Conservation (phyloP, 805 yeast species). For the Brettanomyces nanus region DNA sequence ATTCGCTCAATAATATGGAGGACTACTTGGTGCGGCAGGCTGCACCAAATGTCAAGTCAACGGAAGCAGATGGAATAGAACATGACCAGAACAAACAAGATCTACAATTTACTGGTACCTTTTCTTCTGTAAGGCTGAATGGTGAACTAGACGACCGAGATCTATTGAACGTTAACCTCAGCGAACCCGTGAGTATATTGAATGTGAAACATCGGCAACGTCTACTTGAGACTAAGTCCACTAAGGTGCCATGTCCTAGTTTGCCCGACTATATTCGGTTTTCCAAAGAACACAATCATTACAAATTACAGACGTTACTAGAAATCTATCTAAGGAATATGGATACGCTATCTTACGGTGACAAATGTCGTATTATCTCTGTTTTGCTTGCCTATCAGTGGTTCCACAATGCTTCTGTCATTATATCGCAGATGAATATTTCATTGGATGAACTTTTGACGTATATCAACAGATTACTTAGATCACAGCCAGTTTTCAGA, state of each 20-base stretch:
- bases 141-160: not conserved
- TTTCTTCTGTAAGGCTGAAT: not conserved
- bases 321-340: not conserved
- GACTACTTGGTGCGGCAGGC: slow-evolving; percentile 2
- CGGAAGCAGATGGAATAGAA: not conserved
- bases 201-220: not conserved
- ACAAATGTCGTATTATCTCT: not conserved
- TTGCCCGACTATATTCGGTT: not conserved
- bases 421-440: slow-evolving; percentile 5
- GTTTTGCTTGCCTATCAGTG: slow-evolving; percentile 5
- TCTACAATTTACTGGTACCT: not conserved
- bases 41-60: not conserved
- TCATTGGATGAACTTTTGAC: slow-evolving; percentile 6
- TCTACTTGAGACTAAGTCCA: not conserved
- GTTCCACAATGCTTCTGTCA: slow-evolving; percentile 10
- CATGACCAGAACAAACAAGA: not conserved
- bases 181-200: not conserved
- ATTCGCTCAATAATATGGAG: not conserved
- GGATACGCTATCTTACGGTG: not conserved
- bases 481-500: slow-evolving; percentile 5
- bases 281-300: not conserved
- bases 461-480: slow-evolving; percentile 6
- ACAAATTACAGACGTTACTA: not conserved
- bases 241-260: not conserved
- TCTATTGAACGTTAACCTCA: not conserved